Percentiles rank a stretch among this genome's conserved stretches.
Evolutionary conservation across 2,329 filamentous ascomycete species (phyloP).

Genomic region (Xylaria digitata): DNA sequence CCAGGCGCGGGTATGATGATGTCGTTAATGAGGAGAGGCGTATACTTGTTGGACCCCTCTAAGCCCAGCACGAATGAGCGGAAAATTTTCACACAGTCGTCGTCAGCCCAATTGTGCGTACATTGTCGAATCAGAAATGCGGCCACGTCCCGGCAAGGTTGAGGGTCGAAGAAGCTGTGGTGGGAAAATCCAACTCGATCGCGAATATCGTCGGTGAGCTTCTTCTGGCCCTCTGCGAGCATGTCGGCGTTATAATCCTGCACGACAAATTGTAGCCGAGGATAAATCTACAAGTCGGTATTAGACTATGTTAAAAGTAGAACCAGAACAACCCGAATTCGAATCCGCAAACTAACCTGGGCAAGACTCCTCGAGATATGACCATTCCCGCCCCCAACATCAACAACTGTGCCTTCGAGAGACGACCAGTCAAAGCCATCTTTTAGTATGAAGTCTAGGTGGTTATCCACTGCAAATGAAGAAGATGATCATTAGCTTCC

Average conservation of each 20-base stretch:
- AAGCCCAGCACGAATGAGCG: constrained; percentile 18
- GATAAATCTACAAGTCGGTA: not conserved
- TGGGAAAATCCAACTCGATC: constrained; percentile 38
- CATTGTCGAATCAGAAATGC: constrained; percentile 45
- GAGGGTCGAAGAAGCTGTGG: constrained; percentile 45
- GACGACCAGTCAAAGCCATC: constrained; percentile 29
- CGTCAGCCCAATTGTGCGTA: constrained; percentile 35
- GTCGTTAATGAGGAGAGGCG: constrained; percentile 25
- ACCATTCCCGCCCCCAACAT: constrained; percentile 35
- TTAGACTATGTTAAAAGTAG: too few relatives aligned
- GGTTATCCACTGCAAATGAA: too few relatives aligned
- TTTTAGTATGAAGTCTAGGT: too few relatives aligned
- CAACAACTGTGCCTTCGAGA: constrained; percentile 30
- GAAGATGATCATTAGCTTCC: too few relatives aligned
- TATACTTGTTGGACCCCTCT: constrained; percentile 8
- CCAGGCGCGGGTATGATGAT: constrained; percentile 2
- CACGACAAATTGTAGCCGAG: constrained; percentile 39
- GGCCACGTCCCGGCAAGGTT: constrained; percentile 36
- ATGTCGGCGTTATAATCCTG: constrained; percentile 40
- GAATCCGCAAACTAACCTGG: constrained; percentile 13
- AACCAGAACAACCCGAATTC: too few relatives aligned
- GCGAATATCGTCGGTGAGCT: constrained; percentile 29
- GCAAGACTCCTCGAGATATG: constrained; percentile 35
- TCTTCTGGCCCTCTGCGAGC: constrained; percentile 36
- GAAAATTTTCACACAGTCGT: constrained; percentile 25